These are phyloP conservation scores for Cladochytrium replicatum DNA, from an alignment of 192 early-diverging fungal genomes.

Conservation along the genomic window DNA sequence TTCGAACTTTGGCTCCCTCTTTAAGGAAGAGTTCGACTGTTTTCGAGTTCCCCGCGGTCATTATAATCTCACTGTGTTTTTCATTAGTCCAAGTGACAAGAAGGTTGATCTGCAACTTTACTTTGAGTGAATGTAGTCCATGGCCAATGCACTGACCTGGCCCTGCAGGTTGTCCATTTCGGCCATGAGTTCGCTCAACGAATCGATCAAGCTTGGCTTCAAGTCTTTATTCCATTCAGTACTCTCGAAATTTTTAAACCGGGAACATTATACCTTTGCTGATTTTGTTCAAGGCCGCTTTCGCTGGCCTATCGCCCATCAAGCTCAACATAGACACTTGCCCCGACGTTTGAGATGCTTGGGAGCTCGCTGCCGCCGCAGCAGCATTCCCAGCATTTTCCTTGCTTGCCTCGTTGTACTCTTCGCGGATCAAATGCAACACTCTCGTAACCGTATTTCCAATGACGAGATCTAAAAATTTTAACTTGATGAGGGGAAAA, in stretches of 20 bases:
- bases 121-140: slow-evolving; percentile 91
- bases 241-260: slow-evolving; percentile 14
- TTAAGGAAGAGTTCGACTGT: slow-evolving; percentile 83
- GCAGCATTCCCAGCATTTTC: slow-evolving; percentile 2
- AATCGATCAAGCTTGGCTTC: slow-evolving; percentile 68
- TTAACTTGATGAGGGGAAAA: not conserved
- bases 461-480: slow-evolving; percentile 64
- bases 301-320: not conserved
- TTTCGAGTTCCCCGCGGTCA: slow-evolving; percentile 83
- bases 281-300: slow-evolving; percentile 1
- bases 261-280: slow-evolving; percentile 1
- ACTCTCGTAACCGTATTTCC: slow-evolving; percentile 80
- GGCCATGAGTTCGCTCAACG: slow-evolving; percentile 78
- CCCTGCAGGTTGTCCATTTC: slow-evolving; percentile 71
- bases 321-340: not conserved
- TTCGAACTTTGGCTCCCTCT: slow-evolving; percentile 69
- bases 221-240: slow-evolving; percentile 30
- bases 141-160: slow-evolving; percentile 72
- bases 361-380: not conserved
- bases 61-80: slow-evolving; percentile 85
- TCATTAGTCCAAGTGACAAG: not conserved
- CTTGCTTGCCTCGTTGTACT: slow-evolving; percentile 17
- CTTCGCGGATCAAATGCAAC: slow-evolving; percentile 73
- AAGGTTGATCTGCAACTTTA: slow-evolving; percentile 33
- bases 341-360: not conserved